Evolutionary conservation across 208 protist genomes (phyloP).

Genomic region (Herpetomonas muscarum): DNA sequence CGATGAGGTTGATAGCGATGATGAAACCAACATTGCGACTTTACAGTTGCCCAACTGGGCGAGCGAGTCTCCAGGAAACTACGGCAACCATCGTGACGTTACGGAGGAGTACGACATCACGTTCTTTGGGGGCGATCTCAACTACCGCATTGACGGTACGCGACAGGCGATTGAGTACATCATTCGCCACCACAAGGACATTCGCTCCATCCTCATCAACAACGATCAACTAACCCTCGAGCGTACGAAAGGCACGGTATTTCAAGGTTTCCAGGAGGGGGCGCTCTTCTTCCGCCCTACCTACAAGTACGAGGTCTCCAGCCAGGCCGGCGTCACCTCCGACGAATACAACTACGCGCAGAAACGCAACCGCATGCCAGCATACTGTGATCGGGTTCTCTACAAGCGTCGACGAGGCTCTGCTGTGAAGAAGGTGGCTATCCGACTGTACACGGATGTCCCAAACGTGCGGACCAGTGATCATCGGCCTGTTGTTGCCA

Average conservation of each 20-base stretch:
- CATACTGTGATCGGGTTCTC: constrained; percentile 85
- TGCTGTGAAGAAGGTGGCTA: constrained; percentile 24
- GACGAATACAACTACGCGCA: constrained; percentile 60
- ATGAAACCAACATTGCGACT: constrained; percentile 8
- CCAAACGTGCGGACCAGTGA: constrained; percentile 72
- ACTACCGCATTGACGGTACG: constrained; percentile 94
- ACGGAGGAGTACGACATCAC: constrained; percentile 89
- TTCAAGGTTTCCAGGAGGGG: constrained; percentile 85
- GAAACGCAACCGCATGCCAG: constrained; percentile 73
- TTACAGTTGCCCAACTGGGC: constrained; percentile 11
- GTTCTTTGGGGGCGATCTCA: constrained; percentile 94
- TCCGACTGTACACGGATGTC: constrained; percentile 83
- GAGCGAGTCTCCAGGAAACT: neutral
- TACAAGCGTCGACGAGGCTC: constrained; percentile 45
- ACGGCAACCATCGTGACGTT: constrained; percentile 41
- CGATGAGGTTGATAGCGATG: constrained; percentile 1
- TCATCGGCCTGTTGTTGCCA: constrained; percentile 77
- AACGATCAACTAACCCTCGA: constrained; percentile 93
- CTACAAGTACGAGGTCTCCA: constrained; percentile 88
- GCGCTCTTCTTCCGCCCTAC: constrained; percentile 88
- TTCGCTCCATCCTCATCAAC: constrained; percentile 67
- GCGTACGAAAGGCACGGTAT: constrained; percentile 61
- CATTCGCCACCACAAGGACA: constrained; percentile 48
- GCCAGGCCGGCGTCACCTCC: constrained; percentile 17
- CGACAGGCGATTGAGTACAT: constrained; percentile 74